Percentiles rank a stretch among this genome's conserved stretches.
Evolutionary conservation across 202 grass and related monocot genomes (phyloP).

Genomic region (Elaeis oleifera): DNA sequence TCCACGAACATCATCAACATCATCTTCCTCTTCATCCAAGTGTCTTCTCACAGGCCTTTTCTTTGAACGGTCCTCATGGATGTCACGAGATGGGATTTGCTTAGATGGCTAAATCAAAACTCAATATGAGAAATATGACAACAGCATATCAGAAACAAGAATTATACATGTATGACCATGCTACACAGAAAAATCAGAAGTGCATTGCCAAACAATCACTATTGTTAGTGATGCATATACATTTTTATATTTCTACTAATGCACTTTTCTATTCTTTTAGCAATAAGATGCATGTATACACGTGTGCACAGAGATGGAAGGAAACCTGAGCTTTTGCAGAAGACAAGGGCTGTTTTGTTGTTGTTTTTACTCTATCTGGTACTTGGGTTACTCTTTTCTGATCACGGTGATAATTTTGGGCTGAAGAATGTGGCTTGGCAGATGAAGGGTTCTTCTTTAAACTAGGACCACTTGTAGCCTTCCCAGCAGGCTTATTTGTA

Average conservation of each 20-base stretch:
- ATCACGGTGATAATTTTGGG: constrained; percentile 39
- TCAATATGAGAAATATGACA: background rate
- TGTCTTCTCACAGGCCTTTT: constrained; percentile 38
- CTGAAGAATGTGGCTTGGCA: constrained; percentile 35
- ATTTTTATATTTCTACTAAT: no score
- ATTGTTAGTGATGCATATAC: no score
- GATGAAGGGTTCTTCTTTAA: constrained; percentile 27
- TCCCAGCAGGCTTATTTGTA: constrained; percentile 38
- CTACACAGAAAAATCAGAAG: background rate
- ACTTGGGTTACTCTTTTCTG: constrained; percentile 39
- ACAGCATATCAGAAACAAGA: background rate
- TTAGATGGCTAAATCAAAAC: constrained; percentile 41
- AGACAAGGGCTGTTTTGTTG: constrained; percentile 38
- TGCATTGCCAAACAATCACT: no score
- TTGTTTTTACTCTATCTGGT: constrained; percentile 41
- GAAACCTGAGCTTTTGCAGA: constrained; percentile 49
- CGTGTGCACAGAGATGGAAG: no score
- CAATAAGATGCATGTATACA: constrained; percentile 2
- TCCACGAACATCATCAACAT: constrained; percentile 39
- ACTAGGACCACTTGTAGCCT: constrained; percentile 29
- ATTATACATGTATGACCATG: background rate
- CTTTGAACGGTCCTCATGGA: constrained; percentile 36
- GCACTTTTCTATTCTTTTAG: no score
- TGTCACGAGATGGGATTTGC: constrained; percentile 32
- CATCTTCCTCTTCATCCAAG: constrained; percentile 57